Conservation (phyloP, 805 yeast species). For the Yarrowia bubula region DNA sequence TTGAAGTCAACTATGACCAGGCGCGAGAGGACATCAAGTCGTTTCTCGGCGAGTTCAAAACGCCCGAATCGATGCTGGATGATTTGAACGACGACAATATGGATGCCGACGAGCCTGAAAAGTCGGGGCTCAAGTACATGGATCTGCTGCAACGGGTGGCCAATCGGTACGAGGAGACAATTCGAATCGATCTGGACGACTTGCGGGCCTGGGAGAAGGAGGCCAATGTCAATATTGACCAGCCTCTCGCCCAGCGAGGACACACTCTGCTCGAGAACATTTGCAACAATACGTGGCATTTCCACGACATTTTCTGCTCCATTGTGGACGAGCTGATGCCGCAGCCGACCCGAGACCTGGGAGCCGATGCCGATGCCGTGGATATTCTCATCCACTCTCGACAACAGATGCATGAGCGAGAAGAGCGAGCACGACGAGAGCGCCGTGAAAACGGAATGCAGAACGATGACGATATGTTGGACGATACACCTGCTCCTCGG, state of each 20-base stretch:
- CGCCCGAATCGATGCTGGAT: constrained; percentile 37
- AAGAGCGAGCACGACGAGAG: constrained; percentile 45
- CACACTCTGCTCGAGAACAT: constrained; percentile 56
- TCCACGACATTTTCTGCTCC: constrained; percentile 69
- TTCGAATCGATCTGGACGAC: constrained; percentile 82
- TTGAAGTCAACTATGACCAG: constrained; percentile 71
- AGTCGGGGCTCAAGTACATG: constrained; percentile 59
- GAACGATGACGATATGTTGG: constrained; percentile 40
- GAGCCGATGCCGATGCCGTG: constrained; percentile 82
- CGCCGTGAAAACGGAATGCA: constrained; percentile 47
- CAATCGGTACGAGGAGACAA: constrained; percentile 70
- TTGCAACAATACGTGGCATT: constrained; percentile 71
- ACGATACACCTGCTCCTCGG: constrained; percentile 29
- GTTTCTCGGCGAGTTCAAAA: constrained; percentile 67
- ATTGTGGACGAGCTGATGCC: constrained; percentile 84
- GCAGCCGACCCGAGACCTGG: constrained; percentile 73
- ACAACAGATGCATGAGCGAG: constrained; percentile 72
- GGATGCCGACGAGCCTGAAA: constrained; percentile 20
- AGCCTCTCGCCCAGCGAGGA: constrained; percentile 31
- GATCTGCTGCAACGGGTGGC: constrained; percentile 72
- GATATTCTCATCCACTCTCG: constrained; percentile 93
- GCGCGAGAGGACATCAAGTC: constrained; percentile 57
- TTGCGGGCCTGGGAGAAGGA: constrained; percentile 63
- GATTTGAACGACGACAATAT: constrained; percentile 35
- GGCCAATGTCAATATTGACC: constrained; percentile 39